These are phyloP conservation scores for Ophiostoma montium DNA, from an alignment of 2,329 filamentous ascomycete genomes.

Conservation along the genomic window DNA sequence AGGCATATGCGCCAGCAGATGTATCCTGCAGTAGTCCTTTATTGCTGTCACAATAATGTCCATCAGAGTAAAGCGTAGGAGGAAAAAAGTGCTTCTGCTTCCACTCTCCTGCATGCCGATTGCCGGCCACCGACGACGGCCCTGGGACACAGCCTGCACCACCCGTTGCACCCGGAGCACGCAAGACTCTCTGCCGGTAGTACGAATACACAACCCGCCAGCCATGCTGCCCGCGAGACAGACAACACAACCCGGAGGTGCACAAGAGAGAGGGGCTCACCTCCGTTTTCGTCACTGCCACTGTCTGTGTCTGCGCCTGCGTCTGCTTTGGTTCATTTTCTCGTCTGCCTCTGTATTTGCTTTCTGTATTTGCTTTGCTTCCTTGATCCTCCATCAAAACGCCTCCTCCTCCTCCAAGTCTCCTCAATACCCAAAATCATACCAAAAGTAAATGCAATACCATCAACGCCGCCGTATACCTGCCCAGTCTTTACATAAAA, in stretches of 20 bases:
- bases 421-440: no score
- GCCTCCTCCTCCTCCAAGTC: no score
- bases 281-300: not conserved
- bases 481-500: not conserved
- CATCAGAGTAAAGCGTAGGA: no score
- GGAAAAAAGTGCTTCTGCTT: no score
- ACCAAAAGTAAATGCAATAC: not conserved
- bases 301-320: not conserved
- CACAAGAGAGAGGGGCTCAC: not conserved
- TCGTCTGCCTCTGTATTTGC: no score
- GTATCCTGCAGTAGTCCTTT: no score
- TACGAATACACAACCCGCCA: not conserved
- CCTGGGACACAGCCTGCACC: not conserved
- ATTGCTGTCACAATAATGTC: no score
- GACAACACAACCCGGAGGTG: not conserved
- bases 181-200: not conserved
- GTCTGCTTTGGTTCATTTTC: not conserved
- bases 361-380: not conserved
- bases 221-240: not conserved
- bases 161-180: no score
- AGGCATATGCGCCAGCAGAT: no score
- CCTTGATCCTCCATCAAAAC: not conserved
- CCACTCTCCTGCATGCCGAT: not conserved
- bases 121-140: slow-evolving; percentile 1
- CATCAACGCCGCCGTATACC: not conserved